Evolutionary conservation across 768 basidiomycete genomes (phyloP).

Genomic region (Tylopilus felleus): DNA sequence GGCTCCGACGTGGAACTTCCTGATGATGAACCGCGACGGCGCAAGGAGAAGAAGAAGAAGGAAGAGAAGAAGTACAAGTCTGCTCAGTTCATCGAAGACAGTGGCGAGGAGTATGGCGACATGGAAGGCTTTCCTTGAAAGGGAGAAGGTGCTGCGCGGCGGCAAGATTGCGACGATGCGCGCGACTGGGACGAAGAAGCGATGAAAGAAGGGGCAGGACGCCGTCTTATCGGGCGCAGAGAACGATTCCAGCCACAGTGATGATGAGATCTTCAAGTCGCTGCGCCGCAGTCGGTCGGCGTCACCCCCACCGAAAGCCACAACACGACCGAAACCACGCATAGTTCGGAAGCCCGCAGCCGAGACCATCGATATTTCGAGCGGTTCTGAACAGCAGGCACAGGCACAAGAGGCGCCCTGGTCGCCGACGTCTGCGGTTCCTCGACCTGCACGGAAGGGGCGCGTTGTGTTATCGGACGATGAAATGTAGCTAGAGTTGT

Average conservation of each 20-base stretch:
- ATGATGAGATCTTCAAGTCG: slow-evolving; percentile 23
- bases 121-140: slow-evolving; percentile 78
- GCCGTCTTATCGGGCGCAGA: slow-evolving; percentile 42
- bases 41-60: slow-evolving; percentile 53
- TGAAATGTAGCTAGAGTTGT: slow-evolving; percentile 23
- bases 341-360: slow-evolving; percentile 35
- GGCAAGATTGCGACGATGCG: slow-evolving; percentile 43
- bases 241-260: slow-evolving; percentile 24
- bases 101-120: slow-evolving; percentile 78
- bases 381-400: slow-evolving; percentile 13
- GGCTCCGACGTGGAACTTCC: slow-evolving; percentile 40
- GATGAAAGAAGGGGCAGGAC: slow-evolving; percentile 45
- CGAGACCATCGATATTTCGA: slow-evolving; percentile 21
- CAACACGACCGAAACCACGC: slow-evolving; percentile 37
- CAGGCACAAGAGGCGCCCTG: background rate
- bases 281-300: slow-evolving; percentile 27
- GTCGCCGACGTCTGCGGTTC: slow-evolving; percentile 6
- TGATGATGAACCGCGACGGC: slow-evolving; percentile 35
- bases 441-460: slow-evolving; percentile 24
- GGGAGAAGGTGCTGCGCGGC: slow-evolving; percentile 59
- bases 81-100: slow-evolving; percentile 89
- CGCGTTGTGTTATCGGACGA: slow-evolving; percentile 39
- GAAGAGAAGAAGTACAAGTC: slow-evolving; percentile 80
- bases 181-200: slow-evolving; percentile 54
- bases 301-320: slow-evolving; percentile 15